These are phyloP conservation scores for Pittosporum tobira DNA, from an alignment of 129 eudicot genomes.

Conservation along the genomic window DNA sequence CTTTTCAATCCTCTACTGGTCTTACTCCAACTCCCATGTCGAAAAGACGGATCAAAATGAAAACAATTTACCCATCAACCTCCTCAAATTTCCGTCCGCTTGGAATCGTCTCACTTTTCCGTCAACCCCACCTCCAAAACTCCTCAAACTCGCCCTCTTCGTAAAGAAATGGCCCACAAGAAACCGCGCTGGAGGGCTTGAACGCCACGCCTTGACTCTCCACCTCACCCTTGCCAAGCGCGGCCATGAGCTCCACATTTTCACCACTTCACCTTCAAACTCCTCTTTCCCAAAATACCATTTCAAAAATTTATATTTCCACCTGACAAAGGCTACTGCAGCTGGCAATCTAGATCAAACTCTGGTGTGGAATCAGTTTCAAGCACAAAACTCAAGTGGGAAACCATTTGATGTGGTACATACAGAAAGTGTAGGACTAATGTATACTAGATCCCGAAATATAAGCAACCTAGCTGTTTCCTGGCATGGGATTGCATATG, in stretches of 20 bases:
- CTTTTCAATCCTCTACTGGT: slow-evolving; percentile 39
- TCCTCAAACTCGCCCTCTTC: slow-evolving; percentile 67
- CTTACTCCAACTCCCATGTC: slow-evolving; percentile 23
- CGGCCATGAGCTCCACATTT: slow-evolving; percentile 65
- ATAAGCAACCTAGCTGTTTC: slow-evolving; percentile 46
- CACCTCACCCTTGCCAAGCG: slow-evolving; percentile 60
- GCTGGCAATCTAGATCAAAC: slow-evolving; percentile 65
- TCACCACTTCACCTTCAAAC: slow-evolving; percentile 48
- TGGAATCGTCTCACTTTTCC: slow-evolving; percentile 61
- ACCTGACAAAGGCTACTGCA: slow-evolving; percentile 44
- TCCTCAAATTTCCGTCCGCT: slow-evolving; percentile 33
- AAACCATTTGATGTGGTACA: slow-evolving; percentile 59
- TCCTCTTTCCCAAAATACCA: slow-evolving; percentile 39
- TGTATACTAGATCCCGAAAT: slow-evolving; percentile 42
- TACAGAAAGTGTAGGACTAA: slow-evolving; percentile 65
- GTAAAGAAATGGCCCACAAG: slow-evolving; percentile 70
- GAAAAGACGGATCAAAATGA: slow-evolving; percentile 7
- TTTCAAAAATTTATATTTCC: slow-evolving; percentile 33
- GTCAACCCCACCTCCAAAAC: slow-evolving; percentile 35
- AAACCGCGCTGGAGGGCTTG: slow-evolving; percentile 60
- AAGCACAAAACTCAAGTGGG: slow-evolving; percentile 31
- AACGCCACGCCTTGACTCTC: slow-evolving; percentile 65
- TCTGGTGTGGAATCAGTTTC: slow-evolving; percentile 50
- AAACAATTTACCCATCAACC: slow-evolving; percentile 23
- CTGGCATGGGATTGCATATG: slow-evolving; percentile 85